A percentile compares a stretch with the other conserved stretches of the same genome.
phyloP scores from a whole-genome alignment of 306 rosid genomes.

The Luffa acutangula region DNA sequence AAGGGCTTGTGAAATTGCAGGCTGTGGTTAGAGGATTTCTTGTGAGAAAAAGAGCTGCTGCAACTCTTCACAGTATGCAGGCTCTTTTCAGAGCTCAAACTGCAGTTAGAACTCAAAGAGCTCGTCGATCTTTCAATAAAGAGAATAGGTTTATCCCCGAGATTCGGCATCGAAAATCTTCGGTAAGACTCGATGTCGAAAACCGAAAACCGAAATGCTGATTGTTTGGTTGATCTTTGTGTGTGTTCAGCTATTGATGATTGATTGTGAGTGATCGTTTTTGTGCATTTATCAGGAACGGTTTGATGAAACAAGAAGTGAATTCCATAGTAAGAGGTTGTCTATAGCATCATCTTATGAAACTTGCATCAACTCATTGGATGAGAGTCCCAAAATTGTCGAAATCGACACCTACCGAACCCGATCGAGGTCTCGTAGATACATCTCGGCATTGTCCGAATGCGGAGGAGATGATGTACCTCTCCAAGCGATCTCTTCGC shows the following conservation, averaged over 20 bases:
- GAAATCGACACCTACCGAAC: conserved; percentile 87
- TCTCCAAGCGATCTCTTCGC: conserved; percentile 43
- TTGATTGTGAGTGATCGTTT: background rate
- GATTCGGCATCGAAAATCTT: conserved; percentile 45
- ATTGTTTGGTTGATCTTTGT: background rate
- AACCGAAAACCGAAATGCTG: too few species aligned
- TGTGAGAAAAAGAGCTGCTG: conserved; percentile 81
- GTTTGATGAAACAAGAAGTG: conserved; percentile 64
- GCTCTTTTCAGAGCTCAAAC: conserved; percentile 88
- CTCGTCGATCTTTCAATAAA: conserved; percentile 78
- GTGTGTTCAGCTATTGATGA: background rate
- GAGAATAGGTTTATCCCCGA: conserved; percentile 47
- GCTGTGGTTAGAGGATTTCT: conserved; percentile 89
- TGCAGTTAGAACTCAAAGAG: conserved; percentile 54
- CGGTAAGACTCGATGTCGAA: conserved; percentile 23
- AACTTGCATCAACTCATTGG: conserved; percentile 37
- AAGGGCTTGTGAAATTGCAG: conserved; percentile 84
- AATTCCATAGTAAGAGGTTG: conserved; percentile 63
- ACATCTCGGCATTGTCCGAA: conserved; percentile 45
- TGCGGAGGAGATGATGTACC: conserved; percentile 38
- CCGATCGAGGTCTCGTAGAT: conserved; percentile 56
- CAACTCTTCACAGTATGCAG: conserved; percentile 91
- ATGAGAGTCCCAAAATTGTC: conserved; percentile 77
- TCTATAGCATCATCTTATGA: conserved; percentile 40
- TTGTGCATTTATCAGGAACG: conserved; percentile 36